Conservation (phyloP, 495 filamentous ascomycete species). For the Mycothermus thermophilus region DNA sequence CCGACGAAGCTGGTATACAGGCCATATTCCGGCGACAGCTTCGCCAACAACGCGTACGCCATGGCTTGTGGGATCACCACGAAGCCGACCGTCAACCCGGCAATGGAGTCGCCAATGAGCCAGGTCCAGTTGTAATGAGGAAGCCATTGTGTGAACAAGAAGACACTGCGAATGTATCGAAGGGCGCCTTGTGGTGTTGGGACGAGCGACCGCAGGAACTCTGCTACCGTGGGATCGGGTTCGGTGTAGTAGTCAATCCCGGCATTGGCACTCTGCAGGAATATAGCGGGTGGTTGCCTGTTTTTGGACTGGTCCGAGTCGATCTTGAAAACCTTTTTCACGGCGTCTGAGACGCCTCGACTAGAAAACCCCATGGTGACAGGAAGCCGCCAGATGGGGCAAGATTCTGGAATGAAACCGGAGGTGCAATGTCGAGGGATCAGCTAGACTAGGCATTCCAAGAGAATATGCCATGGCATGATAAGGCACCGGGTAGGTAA, state of each 20-base stretch:
- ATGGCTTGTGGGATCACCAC: conserved; percentile 43
- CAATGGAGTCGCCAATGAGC: conserved; percentile 5
- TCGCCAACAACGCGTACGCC: conserved; percentile 38
- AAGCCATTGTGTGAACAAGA: conserved; percentile 7
- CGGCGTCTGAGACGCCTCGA: no score
- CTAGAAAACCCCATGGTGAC: no score
- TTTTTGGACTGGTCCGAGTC: no score
- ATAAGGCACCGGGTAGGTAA: no score
- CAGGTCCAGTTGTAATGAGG: conserved; percentile 6
- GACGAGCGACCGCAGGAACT: conserved; percentile 48
- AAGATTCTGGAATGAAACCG: no score
- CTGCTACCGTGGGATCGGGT: conserved; percentile 52
- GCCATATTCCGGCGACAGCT: conserved; percentile 33
- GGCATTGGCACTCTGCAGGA: no score
- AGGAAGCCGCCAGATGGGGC: no score
- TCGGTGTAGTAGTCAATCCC: conserved; percentile 60
- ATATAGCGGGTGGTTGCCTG: no score
- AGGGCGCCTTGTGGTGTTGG: conserved; percentile 37
- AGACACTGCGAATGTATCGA: conserved; percentile 31
- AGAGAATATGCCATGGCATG: no score
- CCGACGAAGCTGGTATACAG: conserved; percentile 43
- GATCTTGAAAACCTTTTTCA: no score
- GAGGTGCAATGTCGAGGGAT: no score
- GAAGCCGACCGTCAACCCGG: conserved; percentile 9
- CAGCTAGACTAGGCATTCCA: no score